Evolutionary conservation across 2,329 filamentous ascomycete species (phyloP).

Genomic region (Colletotrichum nymphaeae): DNA sequence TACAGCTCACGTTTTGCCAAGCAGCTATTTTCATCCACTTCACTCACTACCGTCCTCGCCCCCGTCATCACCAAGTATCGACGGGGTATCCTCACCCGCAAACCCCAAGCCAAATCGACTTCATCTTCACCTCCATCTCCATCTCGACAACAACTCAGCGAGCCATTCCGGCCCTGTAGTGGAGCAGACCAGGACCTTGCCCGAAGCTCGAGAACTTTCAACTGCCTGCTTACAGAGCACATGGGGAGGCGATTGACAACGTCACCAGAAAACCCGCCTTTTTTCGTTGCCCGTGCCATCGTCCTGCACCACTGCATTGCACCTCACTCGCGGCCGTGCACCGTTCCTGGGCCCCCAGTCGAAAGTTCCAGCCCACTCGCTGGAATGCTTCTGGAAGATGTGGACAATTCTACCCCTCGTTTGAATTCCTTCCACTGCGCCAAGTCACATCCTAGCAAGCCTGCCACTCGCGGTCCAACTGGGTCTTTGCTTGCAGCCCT

Average conservation of each 20-base stretch:
- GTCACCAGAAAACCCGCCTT: not conserved
- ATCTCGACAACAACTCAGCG: not conserved
- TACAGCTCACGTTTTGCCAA: slow-evolving; percentile 24
- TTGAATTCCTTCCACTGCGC: slow-evolving; percentile 11
- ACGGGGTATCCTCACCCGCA: not conserved
- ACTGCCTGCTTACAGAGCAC: not conserved
- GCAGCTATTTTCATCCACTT: not conserved
- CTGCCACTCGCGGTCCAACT: slow-evolving; percentile 18
- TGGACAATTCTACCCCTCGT: slow-evolving; percentile 11
- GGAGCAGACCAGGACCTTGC: not conserved
- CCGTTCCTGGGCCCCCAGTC: not conserved
- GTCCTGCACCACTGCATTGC: not conserved
- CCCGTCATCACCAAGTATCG: not conserved
- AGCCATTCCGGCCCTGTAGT: not conserved
- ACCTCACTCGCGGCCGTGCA: slow-evolving; percentile 9
- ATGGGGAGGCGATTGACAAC: not conserved
- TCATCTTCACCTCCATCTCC: not conserved
- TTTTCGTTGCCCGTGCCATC: slow-evolving; percentile 1
- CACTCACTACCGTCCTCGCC: not conserved
- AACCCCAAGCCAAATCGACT: not conserved
- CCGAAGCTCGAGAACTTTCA: not conserved
- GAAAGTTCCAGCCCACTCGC: slow-evolving; percentile 13
- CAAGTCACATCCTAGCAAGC: slow-evolving; percentile 9
- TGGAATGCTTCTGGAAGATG: slow-evolving; percentile 33
- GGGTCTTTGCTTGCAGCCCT: slow-evolving; percentile 16